Evolutionary conservation across 1,139 yeast species (phyloP), one percentile per base, ranked within the genome.

Genomic region (Debaryomycetaceae sp.): DNA sequence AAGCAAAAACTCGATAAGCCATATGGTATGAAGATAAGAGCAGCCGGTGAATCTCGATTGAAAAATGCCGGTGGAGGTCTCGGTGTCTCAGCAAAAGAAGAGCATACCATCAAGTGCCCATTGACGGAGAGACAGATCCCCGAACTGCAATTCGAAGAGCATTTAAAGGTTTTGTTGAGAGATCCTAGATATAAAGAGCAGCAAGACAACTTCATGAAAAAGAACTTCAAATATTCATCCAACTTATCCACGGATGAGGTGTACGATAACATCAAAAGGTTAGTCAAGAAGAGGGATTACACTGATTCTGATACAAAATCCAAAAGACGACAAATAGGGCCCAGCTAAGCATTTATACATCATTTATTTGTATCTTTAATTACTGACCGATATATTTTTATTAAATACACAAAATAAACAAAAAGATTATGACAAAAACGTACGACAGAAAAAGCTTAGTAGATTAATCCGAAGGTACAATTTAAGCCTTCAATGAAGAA

Each of bases 401-500:
- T 55, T 58, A 57, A 54, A 55, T 58, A 55, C 59, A 56, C 56
- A 50, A 53, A 48, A 47, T 51, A 55, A 51, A 52, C 54, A 53
- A 50, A 44, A 42, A 45, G 34, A 42, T 39, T 35, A 36, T 42
- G 42, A 39, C 34, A 34, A 34, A 42, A 39, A 42, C 39, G 42
- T 42, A 37, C 45, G 39, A 42, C 42, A 42, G 41, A 38, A 42
- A 31, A 40, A 24, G 39, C 31, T 27, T 27, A 27, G 31, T 27
- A 27, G 31, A 27, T 27, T 27, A 27, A 27, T 27, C 31, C 11
- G 31, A 27, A 27, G 31, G 11, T 27, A 7, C 11, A 44, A 47
- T 45, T 75, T 80, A 81, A 81, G 89, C 88, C 81, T 86, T 87
- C 76, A 91, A 84, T 66, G 98, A 91, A 69, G 97, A 93, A 75